A percentile compares a stretch with the other conserved stretches of the same genome.
These are phyloP conservation scores for Paspalum vaginatum DNA, from an alignment of 176 grass and related monocot species.

Conservation along the genomic window DNA sequence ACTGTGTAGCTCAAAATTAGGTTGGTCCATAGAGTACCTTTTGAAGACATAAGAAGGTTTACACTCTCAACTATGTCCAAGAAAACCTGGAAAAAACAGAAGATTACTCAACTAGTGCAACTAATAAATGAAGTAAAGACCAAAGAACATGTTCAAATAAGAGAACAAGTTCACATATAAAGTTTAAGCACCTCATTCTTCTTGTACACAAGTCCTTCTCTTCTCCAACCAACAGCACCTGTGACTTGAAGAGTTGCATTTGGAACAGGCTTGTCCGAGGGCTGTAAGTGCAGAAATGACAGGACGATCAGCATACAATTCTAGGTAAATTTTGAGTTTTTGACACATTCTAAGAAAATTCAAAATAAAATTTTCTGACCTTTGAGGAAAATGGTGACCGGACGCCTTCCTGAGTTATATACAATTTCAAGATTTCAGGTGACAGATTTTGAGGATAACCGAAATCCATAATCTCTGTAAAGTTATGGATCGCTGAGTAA, in stretches of 20 bases:
- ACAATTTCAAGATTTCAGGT: slow-evolving; percentile 97
- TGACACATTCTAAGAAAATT: slow-evolving; percentile 17
- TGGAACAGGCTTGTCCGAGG: slow-evolving; percentile 88
- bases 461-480: slow-evolving; percentile 99
- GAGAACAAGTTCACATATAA: slow-evolving; percentile 19
- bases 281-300: slow-evolving; percentile 53
- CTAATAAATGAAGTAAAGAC: slow-evolving; percentile 14
- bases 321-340: not conserved
- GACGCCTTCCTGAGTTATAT: slow-evolving; percentile 98
- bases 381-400: slow-evolving; percentile 98
- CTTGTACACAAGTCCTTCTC: slow-evolving; percentile 98
- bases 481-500: slow-evolving; percentile 40
- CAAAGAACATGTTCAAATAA: slow-evolving; percentile 8
- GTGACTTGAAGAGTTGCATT: slow-evolving; percentile 99
- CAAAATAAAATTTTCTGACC: slow-evolving; percentile 54
- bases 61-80: slow-evolving; percentile 99
- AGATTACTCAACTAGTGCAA: slow-evolving; percentile 22
- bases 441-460: slow-evolving; percentile 99
- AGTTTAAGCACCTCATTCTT: slow-evolving; percentile 89
- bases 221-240: slow-evolving; percentile 97
- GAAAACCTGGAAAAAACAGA: slow-evolving; percentile 77
- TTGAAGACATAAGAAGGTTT: slow-evolving; percentile 99
- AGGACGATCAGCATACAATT: not conserved
- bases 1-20: not conserved
- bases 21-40: slow-evolving; percentile 61